phyloP scores from a whole-genome alignment of 2,329 filamentous ascomycete species.

The Trichoderma lentiforme region DNA sequence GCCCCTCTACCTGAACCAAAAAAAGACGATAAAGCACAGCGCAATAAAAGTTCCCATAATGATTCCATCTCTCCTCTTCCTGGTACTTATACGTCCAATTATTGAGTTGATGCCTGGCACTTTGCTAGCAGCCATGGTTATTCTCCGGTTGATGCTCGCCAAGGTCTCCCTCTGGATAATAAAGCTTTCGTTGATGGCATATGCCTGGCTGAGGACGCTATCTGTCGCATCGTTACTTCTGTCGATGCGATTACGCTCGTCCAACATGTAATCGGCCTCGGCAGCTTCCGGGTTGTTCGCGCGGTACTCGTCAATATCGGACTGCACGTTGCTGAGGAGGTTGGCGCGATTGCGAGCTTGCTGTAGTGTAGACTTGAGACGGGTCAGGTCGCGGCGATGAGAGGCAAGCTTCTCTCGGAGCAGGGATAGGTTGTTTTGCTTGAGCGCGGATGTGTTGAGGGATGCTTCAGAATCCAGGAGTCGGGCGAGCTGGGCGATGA shows the following conservation, averaged over 20 bases:
- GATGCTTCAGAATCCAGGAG: constrained; percentile 90
- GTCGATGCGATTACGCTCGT: constrained; percentile 81
- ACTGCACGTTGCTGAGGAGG: constrained; percentile 83
- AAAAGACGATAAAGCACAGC: constrained; percentile 82
- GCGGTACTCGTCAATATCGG: constrained; percentile 88
- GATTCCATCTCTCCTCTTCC: constrained; percentile 91
- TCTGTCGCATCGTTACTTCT: constrained; percentile 87
- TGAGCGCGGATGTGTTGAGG: constrained; percentile 85
- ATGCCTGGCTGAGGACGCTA: constrained; percentile 88
- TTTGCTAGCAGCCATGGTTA: constrained; percentile 83
- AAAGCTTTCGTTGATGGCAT: constrained; percentile 94
- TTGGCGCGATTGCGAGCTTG: constrained; percentile 85
- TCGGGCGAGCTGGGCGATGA: constrained; percentile 78
- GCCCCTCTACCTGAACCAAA: constrained; percentile 65
- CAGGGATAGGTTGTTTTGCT: constrained; percentile 90
- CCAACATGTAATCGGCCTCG: constrained; percentile 96
- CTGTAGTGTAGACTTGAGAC: constrained; percentile 68
- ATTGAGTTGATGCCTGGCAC: constrained; percentile 90
- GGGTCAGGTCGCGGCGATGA: constrained; percentile 77
- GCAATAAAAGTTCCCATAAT: constrained; percentile 91
- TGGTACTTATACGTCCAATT: constrained; percentile 88
- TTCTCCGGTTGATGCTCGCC: constrained; percentile 83
- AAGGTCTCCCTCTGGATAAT: constrained; percentile 81
- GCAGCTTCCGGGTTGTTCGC: constrained; percentile 74
- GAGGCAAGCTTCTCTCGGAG: constrained; percentile 87